Evolutionary conservation across 331 rosid species (phyloP).

Genomic region (Ulmus americana): DNA sequence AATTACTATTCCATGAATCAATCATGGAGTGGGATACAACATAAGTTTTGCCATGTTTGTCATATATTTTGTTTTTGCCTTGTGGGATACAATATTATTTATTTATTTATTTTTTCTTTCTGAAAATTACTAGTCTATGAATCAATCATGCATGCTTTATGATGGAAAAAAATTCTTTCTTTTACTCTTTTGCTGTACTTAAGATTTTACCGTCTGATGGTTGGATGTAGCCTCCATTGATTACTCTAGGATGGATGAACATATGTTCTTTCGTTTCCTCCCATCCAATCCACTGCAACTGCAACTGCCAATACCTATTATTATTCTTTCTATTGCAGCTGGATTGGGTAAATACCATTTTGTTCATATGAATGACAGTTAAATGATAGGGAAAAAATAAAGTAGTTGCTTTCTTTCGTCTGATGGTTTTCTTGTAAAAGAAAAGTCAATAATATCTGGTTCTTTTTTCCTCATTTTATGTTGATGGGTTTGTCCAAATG

Average conservation of each 20-base stretch:
- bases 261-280: neutral
- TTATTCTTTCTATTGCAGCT: no score
- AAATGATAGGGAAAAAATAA: neutral
- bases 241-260: neutral
- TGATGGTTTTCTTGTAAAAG: neutral
- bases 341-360: no score
- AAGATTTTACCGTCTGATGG: neutral
- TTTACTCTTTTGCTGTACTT: neutral
- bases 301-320: no score
- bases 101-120: no score
- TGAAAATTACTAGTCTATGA: neutral
- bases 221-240: neutral
- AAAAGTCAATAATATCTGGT: neutral
- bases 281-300: neutral
- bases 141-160: no score
- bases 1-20: neutral
- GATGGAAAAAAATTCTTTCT: no score
- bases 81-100: no score
- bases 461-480: neutral
- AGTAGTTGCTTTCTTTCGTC: neutral
- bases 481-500: neutral
- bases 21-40: neutral
- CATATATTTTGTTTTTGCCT: no score
- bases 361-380: neutral
- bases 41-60: neutral